Evolutionary conservation across 2,329 filamentous ascomycete genomes (phyloP).

Genomic region (Pseudocercospora macadamiae): DNA sequence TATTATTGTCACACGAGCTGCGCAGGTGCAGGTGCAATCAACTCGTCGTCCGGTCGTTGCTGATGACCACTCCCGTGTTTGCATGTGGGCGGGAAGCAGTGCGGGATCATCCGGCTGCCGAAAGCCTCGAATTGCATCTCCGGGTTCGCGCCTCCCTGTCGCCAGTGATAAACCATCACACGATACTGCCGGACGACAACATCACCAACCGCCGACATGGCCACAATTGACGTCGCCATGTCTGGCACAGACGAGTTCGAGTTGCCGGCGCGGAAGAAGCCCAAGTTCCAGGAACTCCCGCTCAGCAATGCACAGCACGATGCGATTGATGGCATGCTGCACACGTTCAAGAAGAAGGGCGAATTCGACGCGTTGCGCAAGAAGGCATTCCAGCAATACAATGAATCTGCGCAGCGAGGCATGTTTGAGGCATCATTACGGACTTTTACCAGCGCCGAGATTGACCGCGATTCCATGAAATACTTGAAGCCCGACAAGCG

Average conservation of each 20-base stretch:
- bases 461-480: conserved; percentile 69
- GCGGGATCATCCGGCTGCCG: not conserved
- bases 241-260: conserved; percentile 34
- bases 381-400: conserved; percentile 71
- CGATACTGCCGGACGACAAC: not conserved
- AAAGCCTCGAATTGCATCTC: not conserved
- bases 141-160: not conserved
- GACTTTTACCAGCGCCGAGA: conserved; percentile 69
- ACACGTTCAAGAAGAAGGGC: conserved; percentile 84
- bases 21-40: conserved; percentile 11
- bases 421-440: conserved; percentile 40
- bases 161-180: too few relatives aligned
- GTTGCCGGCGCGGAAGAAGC: conserved; percentile 55
- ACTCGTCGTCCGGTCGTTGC: not conserved
- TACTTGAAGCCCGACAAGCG: conserved; percentile 73
- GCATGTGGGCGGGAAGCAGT: too few relatives aligned
- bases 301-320: conserved; percentile 71
- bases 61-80: too few relatives aligned
- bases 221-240: conserved; percentile 29
- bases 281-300: conserved; percentile 75
- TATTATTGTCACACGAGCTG: conserved; percentile 9
- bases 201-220: conserved; percentile 23
- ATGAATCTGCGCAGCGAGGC: conserved; percentile 57
- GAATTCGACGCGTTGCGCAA: conserved; percentile 79
- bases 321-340: conserved; percentile 74